Percentiles rank a stretch among this genome's conserved stretches.
phyloP scores from a whole-genome alignment of 257 asterid species.

The Prunella vulgaris region DNA sequence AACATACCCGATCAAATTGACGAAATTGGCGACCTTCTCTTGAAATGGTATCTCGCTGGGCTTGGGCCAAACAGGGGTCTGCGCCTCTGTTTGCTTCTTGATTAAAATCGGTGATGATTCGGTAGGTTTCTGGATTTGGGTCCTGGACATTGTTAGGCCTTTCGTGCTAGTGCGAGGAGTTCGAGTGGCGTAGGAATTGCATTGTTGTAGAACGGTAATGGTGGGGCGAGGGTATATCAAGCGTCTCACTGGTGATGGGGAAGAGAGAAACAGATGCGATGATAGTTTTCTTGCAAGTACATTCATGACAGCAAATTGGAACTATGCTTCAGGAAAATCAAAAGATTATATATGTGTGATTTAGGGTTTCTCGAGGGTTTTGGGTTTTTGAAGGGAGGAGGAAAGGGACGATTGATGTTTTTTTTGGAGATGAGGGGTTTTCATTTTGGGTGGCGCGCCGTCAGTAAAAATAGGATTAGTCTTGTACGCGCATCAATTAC shows the following conservation, averaged over 20 bases:
- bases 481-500: too few species aligned
- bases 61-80: conserved; percentile 43
- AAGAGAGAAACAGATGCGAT: conserved; percentile 17
- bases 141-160: too few species aligned
- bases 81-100: conserved; percentile 29
- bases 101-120: conserved; percentile 11
- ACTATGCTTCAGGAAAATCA: too few species aligned
- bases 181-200: conserved; percentile 33
- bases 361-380: conserved; percentile 29
- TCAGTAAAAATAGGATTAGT: too few species aligned
- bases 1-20: conserved; percentile 67
- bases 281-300: conserved; percentile 35
- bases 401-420: neutral
- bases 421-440: neutral
- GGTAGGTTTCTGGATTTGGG: conserved; percentile 27
- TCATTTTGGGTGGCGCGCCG: neutral
- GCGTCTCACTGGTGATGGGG: conserved; percentile 26
- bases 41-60: conserved; percentile 74
- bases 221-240: too few species aligned
- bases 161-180: too few species aligned
- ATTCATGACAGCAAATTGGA: conserved; percentile 47
- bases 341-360: too few species aligned
- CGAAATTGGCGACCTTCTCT: conserved; percentile 54
- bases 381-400: neutral
- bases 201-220: conserved; percentile 32